Conservation (phyloP, 352 stramenopile species). For the Phytophthora fragariae region DNA sequence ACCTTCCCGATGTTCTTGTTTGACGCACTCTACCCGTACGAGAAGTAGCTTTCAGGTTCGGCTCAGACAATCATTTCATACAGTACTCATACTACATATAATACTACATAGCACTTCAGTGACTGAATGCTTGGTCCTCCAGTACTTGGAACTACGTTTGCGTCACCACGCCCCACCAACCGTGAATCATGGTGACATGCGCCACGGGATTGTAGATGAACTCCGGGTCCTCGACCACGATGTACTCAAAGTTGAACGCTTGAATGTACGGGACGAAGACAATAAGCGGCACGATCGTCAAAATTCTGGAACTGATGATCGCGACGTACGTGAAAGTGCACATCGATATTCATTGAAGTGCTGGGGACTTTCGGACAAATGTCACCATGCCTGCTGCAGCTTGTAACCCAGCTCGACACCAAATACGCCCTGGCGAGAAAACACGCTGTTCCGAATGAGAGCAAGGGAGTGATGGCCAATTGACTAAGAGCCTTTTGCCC, state of each 20-base stretch:
- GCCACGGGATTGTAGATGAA: slow-evolving; percentile 4
- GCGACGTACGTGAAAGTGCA: slow-evolving; percentile 25
- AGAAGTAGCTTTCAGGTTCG: no score
- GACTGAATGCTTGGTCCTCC: not conserved
- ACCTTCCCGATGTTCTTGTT: no score
- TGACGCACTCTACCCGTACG: no score
- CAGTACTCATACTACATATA: no score
- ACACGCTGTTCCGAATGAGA: slow-evolving; percentile 14
- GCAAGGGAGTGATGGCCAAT: not conserved
- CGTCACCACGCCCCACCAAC: slow-evolving; percentile 8
- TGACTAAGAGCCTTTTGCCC: not conserved
- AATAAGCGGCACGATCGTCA: slow-evolving; percentile 17
- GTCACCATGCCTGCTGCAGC: slow-evolving; percentile 29
- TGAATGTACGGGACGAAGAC: slow-evolving; percentile 32
- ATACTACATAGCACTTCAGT: no score
- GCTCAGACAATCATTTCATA: no score
- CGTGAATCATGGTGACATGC: no score
- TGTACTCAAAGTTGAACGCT: slow-evolving; percentile 22
- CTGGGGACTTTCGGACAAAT: slow-evolving; percentile 23
- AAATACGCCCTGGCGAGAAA: slow-evolving; percentile 25
- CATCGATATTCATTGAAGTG: slow-evolving; percentile 9
- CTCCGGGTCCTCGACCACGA: slow-evolving; percentile 11
- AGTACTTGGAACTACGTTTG: slow-evolving; percentile 11
- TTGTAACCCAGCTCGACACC: slow-evolving; percentile 33
- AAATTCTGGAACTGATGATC: slow-evolving; percentile 24